Conservation (phyloP, 2,329 filamentous ascomycete species). For the Coniochaeta sp. region DNA sequence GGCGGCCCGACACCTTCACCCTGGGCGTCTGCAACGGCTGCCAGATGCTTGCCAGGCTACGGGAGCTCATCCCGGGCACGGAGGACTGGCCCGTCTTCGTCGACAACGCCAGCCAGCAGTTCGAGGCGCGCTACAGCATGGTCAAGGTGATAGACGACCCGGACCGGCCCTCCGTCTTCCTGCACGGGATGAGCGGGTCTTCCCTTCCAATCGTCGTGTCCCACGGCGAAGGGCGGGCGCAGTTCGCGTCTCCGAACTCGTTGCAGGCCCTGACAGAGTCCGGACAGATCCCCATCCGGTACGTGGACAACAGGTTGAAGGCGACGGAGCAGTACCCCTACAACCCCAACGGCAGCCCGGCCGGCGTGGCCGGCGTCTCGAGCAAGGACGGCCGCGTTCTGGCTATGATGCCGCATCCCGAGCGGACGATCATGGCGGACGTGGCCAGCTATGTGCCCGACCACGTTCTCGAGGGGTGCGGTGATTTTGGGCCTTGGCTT, state of each 20-base stretch:
- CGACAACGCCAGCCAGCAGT: constrained; percentile 78
- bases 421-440: constrained; percentile 77
- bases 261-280: constrained; percentile 51
- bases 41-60: constrained; percentile 83
- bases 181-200: constrained; percentile 79
- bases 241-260: constrained; percentile 50
- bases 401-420: constrained; percentile 90
- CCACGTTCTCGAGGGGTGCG: constrained; percentile 57
- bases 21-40: constrained; percentile 97
- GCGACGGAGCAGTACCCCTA: constrained; percentile 78
- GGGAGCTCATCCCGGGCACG: constrained; percentile 80
- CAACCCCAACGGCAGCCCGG: constrained; percentile 81
- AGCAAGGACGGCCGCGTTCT: constrained; percentile 73
- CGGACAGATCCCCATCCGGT: constrained; percentile 70
- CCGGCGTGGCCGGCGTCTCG: constrained; percentile 73
- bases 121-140: constrained; percentile 84
- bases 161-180: constrained; percentile 65
- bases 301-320: constrained; percentile 72
- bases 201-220: constrained; percentile 80
- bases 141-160: constrained; percentile 60
- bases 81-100: constrained; percentile 80
- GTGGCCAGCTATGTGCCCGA: constrained; percentile 67
- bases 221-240: constrained; percentile 84
- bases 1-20: constrained; percentile 80
- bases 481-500: constrained; percentile 77